phyloP scores from a whole-genome alignment of 306 rosid species.

The Aeschynomene evenia region DNA sequence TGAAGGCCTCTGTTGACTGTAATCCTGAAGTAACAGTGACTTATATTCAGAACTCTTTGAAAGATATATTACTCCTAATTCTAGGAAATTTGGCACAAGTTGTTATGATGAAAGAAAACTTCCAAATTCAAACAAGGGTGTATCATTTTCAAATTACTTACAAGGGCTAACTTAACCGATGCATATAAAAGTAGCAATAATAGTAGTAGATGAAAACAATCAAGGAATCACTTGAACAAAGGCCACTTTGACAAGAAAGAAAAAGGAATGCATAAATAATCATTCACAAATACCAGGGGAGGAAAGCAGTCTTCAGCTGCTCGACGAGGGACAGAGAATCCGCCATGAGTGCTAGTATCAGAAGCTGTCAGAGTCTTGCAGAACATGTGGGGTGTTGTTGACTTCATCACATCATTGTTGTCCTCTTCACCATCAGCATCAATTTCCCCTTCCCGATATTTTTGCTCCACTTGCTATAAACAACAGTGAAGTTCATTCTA shows the following conservation, averaged over 20 bases:
- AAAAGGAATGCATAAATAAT: slow-evolving; percentile 18
- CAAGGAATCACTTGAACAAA: neutral
- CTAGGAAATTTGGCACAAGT: neutral
- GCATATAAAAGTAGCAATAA: neutral
- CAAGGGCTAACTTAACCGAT: neutral
- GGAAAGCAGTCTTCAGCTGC: slow-evolving; percentile 99
- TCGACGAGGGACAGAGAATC: slow-evolving; percentile 95
- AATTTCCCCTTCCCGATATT: slow-evolving; percentile 48
- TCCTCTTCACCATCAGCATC: slow-evolving; percentile 61
- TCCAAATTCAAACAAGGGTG: neutral
- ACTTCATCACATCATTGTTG: slow-evolving; percentile 56
- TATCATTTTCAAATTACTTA: neutral
- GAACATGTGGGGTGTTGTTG: slow-evolving; percentile 89
- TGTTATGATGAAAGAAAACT: neutral
- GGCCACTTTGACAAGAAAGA: neutral
- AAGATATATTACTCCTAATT: neutral
- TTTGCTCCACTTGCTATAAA: slow-evolving; percentile 51
- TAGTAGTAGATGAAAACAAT: neutral
- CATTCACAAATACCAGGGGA: slow-evolving; percentile 59
- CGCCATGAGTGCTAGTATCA: slow-evolving; percentile 96
- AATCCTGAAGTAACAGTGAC: slow-evolving; percentile 54
- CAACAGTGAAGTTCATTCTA: slow-evolving; percentile 15
- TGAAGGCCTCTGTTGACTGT: slow-evolving; percentile 84
- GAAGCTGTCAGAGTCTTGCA: slow-evolving; percentile 97
- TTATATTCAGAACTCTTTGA: neutral